phyloP scores from a whole-genome alignment of 768 basidiomycete species.

The Cystofilobasidium ferigula region DNA sequence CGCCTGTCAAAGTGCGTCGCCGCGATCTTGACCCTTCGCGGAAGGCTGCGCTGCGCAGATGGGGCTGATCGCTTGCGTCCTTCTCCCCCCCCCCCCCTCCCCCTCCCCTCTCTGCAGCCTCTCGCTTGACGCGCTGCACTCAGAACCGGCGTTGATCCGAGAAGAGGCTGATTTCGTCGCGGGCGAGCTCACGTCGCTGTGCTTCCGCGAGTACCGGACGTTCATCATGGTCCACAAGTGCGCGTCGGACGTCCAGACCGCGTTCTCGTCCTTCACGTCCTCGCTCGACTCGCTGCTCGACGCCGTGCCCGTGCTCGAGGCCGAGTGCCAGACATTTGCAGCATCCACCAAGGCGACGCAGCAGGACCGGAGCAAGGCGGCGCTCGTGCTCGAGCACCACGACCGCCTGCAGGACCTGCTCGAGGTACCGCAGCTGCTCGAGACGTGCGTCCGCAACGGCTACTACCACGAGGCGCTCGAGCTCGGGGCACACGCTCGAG shows the following conservation, averaged over 20 bases:
- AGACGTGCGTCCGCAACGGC: conserved; percentile 84
- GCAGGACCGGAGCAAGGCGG: conserved; percentile 59
- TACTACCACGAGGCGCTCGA: conserved; percentile 87
- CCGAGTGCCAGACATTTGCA: conserved; percentile 59
- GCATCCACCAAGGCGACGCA: conserved; percentile 60
- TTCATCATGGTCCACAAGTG: conserved; percentile 79
- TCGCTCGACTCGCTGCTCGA: conserved; percentile 60
- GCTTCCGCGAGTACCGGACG: conserved; percentile 80
- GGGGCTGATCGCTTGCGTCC: not conserved
- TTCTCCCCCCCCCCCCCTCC: not conserved
- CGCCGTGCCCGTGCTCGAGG: conserved; percentile 67
- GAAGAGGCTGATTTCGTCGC: conserved; percentile 79
- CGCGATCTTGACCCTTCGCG: not conserved
- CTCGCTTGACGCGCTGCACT: conserved; percentile 55
- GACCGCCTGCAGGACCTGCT: conserved; percentile 86
- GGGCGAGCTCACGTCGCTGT: conserved; percentile 76
- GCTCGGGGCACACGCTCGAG: conserved; percentile 58
- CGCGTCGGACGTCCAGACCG: conserved; percentile 58
- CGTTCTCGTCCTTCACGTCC: conserved; percentile 60
- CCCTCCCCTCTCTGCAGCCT: conserved; percentile 49
- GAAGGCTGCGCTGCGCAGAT: too few relatives aligned
- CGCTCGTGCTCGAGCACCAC: conserved; percentile 82
- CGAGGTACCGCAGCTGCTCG: conserved; percentile 78
- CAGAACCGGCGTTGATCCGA: conserved; percentile 63
- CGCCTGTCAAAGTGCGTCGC: conserved; percentile 24